These are phyloP conservation scores for Thielaviopsis populi DNA, from an alignment of 2,329 filamentous ascomycete species.

Conservation along the genomic window DNA sequence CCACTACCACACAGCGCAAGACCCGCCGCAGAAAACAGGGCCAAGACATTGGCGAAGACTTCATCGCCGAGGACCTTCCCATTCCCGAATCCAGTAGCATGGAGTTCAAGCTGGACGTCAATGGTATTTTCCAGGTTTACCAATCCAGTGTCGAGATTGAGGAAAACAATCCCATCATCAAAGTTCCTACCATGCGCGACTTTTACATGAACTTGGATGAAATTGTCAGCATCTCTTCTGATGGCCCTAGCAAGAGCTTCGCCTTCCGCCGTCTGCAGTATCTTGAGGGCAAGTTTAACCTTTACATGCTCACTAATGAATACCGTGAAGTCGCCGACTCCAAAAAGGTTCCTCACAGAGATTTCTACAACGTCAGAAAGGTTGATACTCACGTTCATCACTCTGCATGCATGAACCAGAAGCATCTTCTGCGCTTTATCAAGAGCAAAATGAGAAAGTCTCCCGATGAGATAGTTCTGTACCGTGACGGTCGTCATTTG, in stretches of 20 bases:
- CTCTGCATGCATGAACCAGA: conserved; percentile 99
- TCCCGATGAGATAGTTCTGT: conserved; percentile 84
- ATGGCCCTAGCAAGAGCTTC: conserved; percentile 93
- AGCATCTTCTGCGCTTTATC: conserved; percentile 94
- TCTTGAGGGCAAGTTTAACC: conserved; percentile 89
- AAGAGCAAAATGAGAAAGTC: conserved; percentile 99
- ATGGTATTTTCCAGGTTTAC: conserved; percentile 86
- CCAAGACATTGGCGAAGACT: conserved; percentile 82
- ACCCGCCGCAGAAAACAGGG: conserved; percentile 55
- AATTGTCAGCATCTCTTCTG: conserved; percentile 76
- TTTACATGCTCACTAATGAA: conserved; percentile 85
- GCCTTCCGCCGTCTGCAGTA: conserved; percentile 90
- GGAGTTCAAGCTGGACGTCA: conserved; percentile 65
- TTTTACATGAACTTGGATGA: conserved; percentile 91
- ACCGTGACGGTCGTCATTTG: conserved; percentile 78
- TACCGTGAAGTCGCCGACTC: conserved; percentile 97
- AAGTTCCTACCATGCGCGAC: conserved; percentile 83
- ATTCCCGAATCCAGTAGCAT: conserved; percentile 56
- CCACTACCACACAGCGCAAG: conserved; percentile 21
- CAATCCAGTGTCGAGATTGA: conserved; percentile 45
- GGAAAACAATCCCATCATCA: conserved; percentile 53
- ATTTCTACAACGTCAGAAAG: conserved; percentile 98
- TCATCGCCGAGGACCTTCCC: conserved; percentile 61
- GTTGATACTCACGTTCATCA: conserved; percentile 99
- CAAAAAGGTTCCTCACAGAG: conserved; percentile 91